These are phyloP conservation scores for Tetradesmus obliquus DNA, from an alignment of 139 green algal genomes.

Conservation along the genomic window DNA sequence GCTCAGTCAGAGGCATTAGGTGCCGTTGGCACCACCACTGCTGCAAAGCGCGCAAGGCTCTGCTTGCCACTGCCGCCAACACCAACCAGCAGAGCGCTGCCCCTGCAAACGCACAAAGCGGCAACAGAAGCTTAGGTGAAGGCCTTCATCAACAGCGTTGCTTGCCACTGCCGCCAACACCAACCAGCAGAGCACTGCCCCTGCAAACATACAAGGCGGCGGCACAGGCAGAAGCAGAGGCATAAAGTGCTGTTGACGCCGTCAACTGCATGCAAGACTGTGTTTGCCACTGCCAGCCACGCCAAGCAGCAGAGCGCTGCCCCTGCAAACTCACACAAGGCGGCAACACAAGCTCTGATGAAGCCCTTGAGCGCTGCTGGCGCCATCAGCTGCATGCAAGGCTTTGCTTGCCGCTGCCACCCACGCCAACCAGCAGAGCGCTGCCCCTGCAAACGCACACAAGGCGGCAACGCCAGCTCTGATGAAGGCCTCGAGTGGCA, in stretches of 20 bases:
- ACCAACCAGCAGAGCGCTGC: slow-evolving; percentile 87
- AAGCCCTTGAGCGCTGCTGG: not conserved
- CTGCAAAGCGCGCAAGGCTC: slow-evolving; percentile 81
- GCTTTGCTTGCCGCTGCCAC: slow-evolving; percentile 83
- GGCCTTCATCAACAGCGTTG: slow-evolving; percentile 70
- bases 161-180: slow-evolving; percentile 87
- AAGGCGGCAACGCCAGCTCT: not conserved
- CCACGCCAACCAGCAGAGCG: slow-evolving; percentile 88
- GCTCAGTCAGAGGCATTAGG: too few species aligned
- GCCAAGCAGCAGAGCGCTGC: slow-evolving; percentile 87
- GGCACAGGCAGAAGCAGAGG: too few species aligned
- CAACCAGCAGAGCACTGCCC: slow-evolving; percentile 85
- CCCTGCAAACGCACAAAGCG: slow-evolving; percentile 43
- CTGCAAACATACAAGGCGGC: slow-evolving; percentile 9
- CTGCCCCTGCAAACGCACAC: slow-evolving; percentile 66
- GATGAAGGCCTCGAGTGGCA: too few species aligned
- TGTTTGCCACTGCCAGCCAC: slow-evolving; percentile 88
- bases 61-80: slow-evolving; percentile 88
- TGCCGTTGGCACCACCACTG: slow-evolving; percentile 55
- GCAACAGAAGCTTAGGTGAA: not conserved
- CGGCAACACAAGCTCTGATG: not conserved
- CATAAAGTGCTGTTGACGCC: not conserved
- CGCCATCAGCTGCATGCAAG: slow-evolving; percentile 58
- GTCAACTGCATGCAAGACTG: slow-evolving; percentile 81
- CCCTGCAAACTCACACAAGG: slow-evolving; percentile 41